Percentiles rank a stretch among this genome's conserved stretches.
Evolutionary conservation across 1,284 basidiomycete genomes (phyloP).

Genomic region (Earliella scabrosa): DNA sequence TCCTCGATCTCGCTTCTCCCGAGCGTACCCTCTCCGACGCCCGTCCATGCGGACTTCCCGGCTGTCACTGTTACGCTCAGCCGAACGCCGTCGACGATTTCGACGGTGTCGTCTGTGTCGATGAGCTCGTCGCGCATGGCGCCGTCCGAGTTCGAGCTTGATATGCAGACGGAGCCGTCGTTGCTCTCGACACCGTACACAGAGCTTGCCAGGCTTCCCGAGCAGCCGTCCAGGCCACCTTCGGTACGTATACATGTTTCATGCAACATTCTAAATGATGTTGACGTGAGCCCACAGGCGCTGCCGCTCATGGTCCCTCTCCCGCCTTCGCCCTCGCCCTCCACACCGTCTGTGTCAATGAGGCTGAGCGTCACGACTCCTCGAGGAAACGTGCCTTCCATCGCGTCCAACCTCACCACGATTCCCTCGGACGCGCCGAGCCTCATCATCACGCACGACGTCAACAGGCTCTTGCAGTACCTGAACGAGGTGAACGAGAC

Average conservation of each 20-base stretch:
- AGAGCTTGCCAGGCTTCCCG: slow-evolving; percentile 11
- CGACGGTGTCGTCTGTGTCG: slow-evolving; percentile 47
- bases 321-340: slow-evolving; percentile 40
- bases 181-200: slow-evolving; percentile 45
- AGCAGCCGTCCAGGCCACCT: slow-evolving; percentile 24
- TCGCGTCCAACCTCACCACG: slow-evolving; percentile 58
- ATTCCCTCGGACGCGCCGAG: slow-evolving; percentile 43
- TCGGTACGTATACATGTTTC: slow-evolving; percentile 39
- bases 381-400: slow-evolving; percentile 60
- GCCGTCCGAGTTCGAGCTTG: slow-evolving; percentile 40
- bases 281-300: slow-evolving; percentile 27
- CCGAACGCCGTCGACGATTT: slow-evolving; percentile 43
- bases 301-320: slow-evolving; percentile 41
- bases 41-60: slow-evolving; percentile 24
- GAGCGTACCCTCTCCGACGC: slow-evolving; percentile 33
- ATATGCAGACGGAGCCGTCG: slow-evolving; percentile 57
- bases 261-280: neutral
- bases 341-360: slow-evolving; percentile 47
- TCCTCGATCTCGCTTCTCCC: slow-evolving; percentile 34
- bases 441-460: slow-evolving; percentile 62
- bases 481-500: slow-evolving; percentile 63
- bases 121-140: slow-evolving; percentile 41
- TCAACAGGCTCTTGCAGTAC: slow-evolving; percentile 67
- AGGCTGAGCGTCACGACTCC: slow-evolving; percentile 69
- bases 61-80: slow-evolving; percentile 29